phyloP scores from a whole-genome alignment of 148 eudicot species.

The Cornus kousa region DNA sequence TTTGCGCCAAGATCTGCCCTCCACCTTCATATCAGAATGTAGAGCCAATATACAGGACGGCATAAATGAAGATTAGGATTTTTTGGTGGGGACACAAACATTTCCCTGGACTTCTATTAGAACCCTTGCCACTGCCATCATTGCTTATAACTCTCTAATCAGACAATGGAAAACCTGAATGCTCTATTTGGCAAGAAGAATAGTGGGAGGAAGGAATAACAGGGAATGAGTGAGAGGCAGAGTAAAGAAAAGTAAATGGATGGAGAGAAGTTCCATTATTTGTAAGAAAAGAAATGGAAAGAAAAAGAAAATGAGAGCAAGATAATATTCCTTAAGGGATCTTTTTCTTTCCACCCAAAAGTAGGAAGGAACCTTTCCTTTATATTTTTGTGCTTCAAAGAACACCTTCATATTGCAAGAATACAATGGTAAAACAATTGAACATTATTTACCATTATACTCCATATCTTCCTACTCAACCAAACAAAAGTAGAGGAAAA shows the following conservation, averaged over 20 bases:
- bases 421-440: background rate
- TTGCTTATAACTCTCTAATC: too few relatives aligned
- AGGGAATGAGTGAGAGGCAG: background rate
- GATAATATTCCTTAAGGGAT: background rate
- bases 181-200: too few relatives aligned
- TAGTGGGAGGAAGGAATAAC: too few relatives aligned
- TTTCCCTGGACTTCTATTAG: too few relatives aligned
- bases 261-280: background rate
- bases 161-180: too few relatives aligned
- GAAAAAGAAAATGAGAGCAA: background rate
- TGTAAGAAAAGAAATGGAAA: background rate
- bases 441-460: background rate
- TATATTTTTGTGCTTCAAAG: background rate
- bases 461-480: background rate
- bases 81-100: too few relatives aligned
- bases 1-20: too few relatives aligned
- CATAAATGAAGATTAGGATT: too few relatives aligned
- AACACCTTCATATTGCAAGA: background rate
- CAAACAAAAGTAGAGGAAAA: background rate
- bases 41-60: too few relatives aligned
- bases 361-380: background rate
- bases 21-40: too few relatives aligned
- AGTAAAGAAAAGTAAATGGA: background rate
- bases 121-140: too few relatives aligned
- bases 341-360: background rate